Evolutionary conservation across 352 stramenopile species (phyloP).

Genomic region (Globisporangium uncinulatum): DNA sequence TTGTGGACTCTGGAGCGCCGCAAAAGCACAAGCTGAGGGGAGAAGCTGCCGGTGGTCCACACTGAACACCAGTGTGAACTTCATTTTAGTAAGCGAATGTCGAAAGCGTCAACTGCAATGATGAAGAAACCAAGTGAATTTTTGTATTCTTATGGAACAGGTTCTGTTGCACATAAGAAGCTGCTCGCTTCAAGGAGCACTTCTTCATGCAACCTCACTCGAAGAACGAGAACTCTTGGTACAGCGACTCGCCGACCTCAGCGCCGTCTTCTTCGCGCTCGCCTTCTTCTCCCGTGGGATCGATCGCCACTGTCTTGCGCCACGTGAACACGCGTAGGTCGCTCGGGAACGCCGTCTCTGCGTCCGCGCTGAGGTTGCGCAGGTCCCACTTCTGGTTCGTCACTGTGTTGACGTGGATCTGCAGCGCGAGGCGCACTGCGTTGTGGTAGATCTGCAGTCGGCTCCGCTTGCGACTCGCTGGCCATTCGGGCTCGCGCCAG

Average conservation of each 20-base stretch:
- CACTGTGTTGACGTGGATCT: constrained; percentile 39
- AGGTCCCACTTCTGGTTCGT: constrained; percentile 34
- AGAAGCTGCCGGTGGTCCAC: constrained; percentile 1
- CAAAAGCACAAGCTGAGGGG: not conserved
- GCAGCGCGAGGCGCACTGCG: constrained; percentile 30
- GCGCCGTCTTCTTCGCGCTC: not conserved
- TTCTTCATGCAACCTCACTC: constrained; percentile 7
- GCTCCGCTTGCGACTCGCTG: constrained; percentile 13
- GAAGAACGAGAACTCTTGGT: constrained; percentile 13
- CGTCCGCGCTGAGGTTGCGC: constrained; percentile 4
- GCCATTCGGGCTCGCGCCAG: constrained; percentile 16
- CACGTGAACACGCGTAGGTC: constrained; percentile 14
- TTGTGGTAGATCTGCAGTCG: constrained; percentile 43
- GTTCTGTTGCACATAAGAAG: too few species aligned
- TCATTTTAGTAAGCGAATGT: too few species aligned
- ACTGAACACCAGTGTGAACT: not conserved
- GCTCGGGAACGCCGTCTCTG: constrained; percentile 9
- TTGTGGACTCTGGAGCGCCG: constrained; percentile 6
- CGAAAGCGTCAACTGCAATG: too few species aligned
- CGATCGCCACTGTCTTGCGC: not conserved
- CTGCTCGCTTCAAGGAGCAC: not conserved
- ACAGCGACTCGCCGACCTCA: not conserved
- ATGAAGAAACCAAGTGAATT: too few species aligned
- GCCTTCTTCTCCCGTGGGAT: not conserved
- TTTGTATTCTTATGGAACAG: too few species aligned